phyloP scores from a whole-genome alignment of 2,329 filamentous ascomycete species.

The Pyricularia grisea region DNA sequence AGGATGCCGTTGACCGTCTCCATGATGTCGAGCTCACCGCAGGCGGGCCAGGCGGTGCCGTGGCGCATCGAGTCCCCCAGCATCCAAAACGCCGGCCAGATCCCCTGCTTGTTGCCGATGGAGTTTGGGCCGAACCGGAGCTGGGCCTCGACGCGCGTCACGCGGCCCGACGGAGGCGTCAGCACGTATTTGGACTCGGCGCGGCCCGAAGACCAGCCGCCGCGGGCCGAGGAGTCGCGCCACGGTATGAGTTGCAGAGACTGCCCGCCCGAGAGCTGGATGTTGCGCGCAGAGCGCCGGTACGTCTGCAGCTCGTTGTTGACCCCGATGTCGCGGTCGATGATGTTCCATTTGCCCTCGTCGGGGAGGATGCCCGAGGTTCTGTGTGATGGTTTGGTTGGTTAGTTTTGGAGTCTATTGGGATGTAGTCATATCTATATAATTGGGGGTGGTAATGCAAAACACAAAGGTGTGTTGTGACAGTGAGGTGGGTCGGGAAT shows the following conservation, averaged over 20 bases:
- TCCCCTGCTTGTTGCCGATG: constrained; percentile 32
- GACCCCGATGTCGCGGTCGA: constrained; percentile 51
- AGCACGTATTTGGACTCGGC: constrained; percentile 40
- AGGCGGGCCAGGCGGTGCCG: constrained; percentile 39
- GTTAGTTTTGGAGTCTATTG: no score
- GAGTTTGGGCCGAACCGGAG: constrained; percentile 36
- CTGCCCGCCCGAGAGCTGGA: constrained; percentile 38
- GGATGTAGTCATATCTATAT: no score
- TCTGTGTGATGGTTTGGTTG: neutral
- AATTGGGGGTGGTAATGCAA: no score
- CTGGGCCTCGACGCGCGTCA: constrained; percentile 34
- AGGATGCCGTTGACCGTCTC: constrained; percentile 42
- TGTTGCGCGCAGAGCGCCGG: constrained; percentile 32
- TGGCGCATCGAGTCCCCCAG: constrained; percentile 39
- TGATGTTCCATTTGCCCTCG: constrained; percentile 52
- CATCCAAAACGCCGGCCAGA: constrained; percentile 53
- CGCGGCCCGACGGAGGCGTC: constrained; percentile 32
- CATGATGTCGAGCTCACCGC: constrained; percentile 49
- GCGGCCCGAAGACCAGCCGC: constrained; percentile 43
- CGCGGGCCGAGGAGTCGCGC: constrained; percentile 22
- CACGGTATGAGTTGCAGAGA: constrained; percentile 43
- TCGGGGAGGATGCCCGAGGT: constrained; percentile 26
- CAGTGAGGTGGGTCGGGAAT: no score
- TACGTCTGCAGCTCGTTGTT: constrained; percentile 46
- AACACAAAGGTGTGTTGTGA: no score